Conservation (phyloP, 2,329 filamentous ascomycete genomes). For the Coleophoma eucalyptorum region DNA sequence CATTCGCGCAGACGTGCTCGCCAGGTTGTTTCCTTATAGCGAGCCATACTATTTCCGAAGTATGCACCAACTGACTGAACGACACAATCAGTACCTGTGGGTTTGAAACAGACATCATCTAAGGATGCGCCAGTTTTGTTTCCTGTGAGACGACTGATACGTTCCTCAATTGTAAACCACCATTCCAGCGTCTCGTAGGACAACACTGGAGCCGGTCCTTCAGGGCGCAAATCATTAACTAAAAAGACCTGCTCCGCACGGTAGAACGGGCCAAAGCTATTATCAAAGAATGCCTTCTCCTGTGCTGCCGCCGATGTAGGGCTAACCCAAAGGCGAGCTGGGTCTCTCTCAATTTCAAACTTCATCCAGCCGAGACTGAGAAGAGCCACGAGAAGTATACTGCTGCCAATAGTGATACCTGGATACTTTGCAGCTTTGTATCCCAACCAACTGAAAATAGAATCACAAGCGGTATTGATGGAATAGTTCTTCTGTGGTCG, state of each 20-base stretch:
- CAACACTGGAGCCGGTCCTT: conserved; percentile 70
- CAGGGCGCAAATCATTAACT: conserved; percentile 74
- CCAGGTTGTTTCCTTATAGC: conserved; percentile 67
- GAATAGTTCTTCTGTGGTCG: conserved; percentile 75
- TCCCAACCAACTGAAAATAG: conserved; percentile 75
- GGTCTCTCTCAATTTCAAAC: conserved; percentile 87
- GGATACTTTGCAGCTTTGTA: conserved; percentile 80
- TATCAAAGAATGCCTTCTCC: conserved; percentile 92
- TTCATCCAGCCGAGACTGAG: conserved; percentile 84
- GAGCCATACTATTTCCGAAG: conserved; percentile 64
- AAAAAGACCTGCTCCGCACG: conserved; percentile 90
- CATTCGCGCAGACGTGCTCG: conserved; percentile 68
- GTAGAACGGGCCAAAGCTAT: conserved; percentile 93
- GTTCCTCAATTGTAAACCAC: conserved; percentile 90
- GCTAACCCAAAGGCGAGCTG: conserved; percentile 94
- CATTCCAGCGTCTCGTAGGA: conserved; percentile 85
- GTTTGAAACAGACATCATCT: conserved; percentile 90
- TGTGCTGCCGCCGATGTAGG: conserved; percentile 85
- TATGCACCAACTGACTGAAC: conserved; percentile 92
- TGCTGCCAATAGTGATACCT: conserved; percentile 72
- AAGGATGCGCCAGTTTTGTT: conserved; percentile 64
- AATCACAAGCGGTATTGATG: conserved; percentile 80
- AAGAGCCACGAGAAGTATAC: conserved; percentile 70
- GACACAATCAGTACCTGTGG: conserved; percentile 83
- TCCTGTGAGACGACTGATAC: conserved; percentile 70